Base-by-base conservation (phyloP, 192 early-diverging fungal genomes). In the Piromyces finnis region DNA sequence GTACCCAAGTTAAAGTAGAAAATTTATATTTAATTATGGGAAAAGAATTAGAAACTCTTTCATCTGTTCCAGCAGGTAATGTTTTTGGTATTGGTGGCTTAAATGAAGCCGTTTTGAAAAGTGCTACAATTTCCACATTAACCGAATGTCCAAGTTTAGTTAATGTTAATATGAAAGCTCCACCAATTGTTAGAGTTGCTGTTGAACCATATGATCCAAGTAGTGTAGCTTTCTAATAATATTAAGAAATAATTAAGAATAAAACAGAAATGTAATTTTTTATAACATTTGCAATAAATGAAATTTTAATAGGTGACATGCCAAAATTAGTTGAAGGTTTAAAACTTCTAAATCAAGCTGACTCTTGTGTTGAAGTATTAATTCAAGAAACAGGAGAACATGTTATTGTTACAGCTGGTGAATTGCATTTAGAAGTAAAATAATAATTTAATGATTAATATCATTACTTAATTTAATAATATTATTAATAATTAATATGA, bases 11-110 rank as follows among this genome's bases (percentile, higher is more conserved):
- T 29, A 92, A 85, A 0, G 90, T 98, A 35, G 84, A 93, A 39
- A 88, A 87, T 36, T 85, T 99, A 59, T 99, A 95, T 78, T 87
- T 99, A 88, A 90, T 98, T 85, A 99, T 99, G 98, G 98, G 98
- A 11, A 88, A 95, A 30, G 98, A 99, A 77, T 85, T 99, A 78
- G 91, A 94, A 81, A 86, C 86, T 27, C 81, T 99, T 81, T 85
- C 90, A 16, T 88, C 92, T 81, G 98, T 97, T 0, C 92, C 94
- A 1, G 98, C 98, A 16, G 98, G 98, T 15, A 97, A 97, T 85
- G 92, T 98, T 6, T 97, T 98, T 88, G 98, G 94, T 29, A 95
- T 99, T 81, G 92, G 92, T 35, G 89, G 87, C 13, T 85, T 97
- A 32, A 94, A 93, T n/a, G 92, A 92, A 2, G 90, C 93, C 79